phyloP scores from a whole-genome alignment of 1,139 yeast species.

The Entelexis sorbosivorans region DNA sequence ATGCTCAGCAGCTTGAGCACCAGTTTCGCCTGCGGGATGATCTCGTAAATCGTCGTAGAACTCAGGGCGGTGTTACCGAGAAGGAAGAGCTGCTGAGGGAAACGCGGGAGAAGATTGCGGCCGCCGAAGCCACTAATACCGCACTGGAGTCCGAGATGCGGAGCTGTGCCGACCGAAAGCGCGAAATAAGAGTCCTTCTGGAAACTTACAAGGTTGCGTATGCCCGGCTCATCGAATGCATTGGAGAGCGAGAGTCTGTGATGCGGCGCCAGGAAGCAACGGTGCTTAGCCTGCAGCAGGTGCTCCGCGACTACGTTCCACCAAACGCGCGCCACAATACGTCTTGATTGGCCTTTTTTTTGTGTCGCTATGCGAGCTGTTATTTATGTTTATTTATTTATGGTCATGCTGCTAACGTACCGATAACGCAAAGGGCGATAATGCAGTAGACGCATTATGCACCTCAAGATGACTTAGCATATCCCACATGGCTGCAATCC shows the following conservation, averaged over 20 bases:
- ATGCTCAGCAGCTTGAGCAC: background rate
- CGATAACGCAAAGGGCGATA: background rate
- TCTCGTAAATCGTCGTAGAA: background rate
- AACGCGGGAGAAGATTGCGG: background rate
- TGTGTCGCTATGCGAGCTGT: no score
- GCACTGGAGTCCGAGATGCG: background rate
- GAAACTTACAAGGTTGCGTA: slow-evolving; percentile 2
- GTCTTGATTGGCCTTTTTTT: no score
- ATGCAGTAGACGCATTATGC: background rate
- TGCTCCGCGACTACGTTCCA: background rate
- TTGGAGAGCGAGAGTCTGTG: background rate
- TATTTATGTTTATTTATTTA: background rate
- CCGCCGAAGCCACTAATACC: background rate
- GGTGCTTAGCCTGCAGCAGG: background rate
- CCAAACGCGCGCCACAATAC: background rate
- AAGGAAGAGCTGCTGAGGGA: background rate
- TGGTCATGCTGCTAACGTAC: background rate
- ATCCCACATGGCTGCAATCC: no score
- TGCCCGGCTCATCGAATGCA: background rate
- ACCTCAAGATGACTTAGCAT: background rate
- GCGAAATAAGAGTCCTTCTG: slow-evolving; percentile 1
- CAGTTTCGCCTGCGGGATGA: background rate
- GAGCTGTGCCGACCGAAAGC: slow-evolving; percentile 1
- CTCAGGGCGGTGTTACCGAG: background rate
- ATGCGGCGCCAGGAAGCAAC: slow-evolving; percentile 1